Evolutionary conservation across 306 rosid genomes (phyloP), one percentile per base, ranked within the genome.

Genomic region (Malus asiatica): DNA sequence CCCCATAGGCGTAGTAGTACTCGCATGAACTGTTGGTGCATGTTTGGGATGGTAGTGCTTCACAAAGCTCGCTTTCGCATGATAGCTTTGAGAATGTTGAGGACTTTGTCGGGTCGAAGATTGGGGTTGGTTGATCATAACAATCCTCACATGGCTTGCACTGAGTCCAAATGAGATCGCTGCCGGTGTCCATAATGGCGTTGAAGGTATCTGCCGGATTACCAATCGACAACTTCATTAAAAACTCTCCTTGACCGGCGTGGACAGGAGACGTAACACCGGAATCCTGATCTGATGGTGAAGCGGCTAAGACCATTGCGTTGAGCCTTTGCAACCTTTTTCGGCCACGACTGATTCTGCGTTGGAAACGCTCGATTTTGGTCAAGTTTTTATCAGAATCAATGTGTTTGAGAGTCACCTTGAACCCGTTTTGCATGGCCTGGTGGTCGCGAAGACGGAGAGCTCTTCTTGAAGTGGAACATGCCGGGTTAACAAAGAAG

Each of bases 151-250:
- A 94, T 8, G 98, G 98, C 74, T 78, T 62, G 80, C 97, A 94
- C 44, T 94, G 97, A 15, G 97, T 94, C 98, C 98, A 94, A 0
- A 92, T 84, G 6, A 94, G 88, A 44, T 94, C 98, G 22, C 98
- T 94, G 8, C 98, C 98, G 0, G 98, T 91, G 76, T 94, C 98
- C 67, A 94, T 62, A 11, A 94, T 89, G 1, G 93, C 97, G 2
- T 93, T 84, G 80, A 84, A 92, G 20, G 81, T 18, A 53, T 16
- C 23, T 0, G 97, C 87, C 11, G 98, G 98, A 0, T 92, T 82
- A 5, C 98, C 98, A 4, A 94, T 87, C 0, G 96, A 73, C 6
- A 94, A 68, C 63, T 81, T 79, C 91, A 90, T 83, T 42, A 94
- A 69, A 42, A 89, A 94, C 82, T 90, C 98, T 1, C 98, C 98